These are phyloP conservation scores for Aspergillus taichungensis DNA, from an alignment of 495 filamentous ascomycete genomes.

Conservation along the genomic window DNA sequence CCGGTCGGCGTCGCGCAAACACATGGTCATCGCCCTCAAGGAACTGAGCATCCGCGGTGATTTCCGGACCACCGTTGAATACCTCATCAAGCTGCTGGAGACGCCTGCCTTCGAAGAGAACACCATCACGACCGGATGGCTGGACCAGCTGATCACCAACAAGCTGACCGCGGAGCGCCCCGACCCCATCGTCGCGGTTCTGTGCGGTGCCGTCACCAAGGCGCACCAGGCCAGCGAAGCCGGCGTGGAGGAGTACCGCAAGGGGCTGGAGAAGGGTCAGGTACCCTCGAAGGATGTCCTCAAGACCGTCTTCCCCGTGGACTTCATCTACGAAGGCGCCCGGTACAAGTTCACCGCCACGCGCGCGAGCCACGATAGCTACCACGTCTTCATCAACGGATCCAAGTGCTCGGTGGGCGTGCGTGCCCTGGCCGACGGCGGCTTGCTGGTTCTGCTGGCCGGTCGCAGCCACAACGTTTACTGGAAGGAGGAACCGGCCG, in stretches of 20 bases:
- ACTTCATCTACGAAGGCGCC: slow-evolving; percentile 96
- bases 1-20: slow-evolving; percentile 88
- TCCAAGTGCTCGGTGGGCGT: slow-evolving; percentile 94
- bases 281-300: slow-evolving; percentile 92
- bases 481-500: slow-evolving; percentile 98
- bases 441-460: slow-evolving; percentile 80
- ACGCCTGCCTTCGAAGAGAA: slow-evolving; percentile 98
- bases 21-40: slow-evolving; percentile 99
- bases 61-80: slow-evolving; percentile 97
- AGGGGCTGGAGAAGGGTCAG: slow-evolving; percentile 92
- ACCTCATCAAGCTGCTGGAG: slow-evolving; percentile 97
- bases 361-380: slow-evolving; percentile 84
- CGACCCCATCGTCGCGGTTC: slow-evolving; percentile 80
- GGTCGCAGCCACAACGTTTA: slow-evolving; percentile 96
- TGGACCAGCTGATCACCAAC: slow-evolving; percentile 96
- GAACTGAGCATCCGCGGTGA: slow-evolving; percentile 99
- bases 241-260: slow-evolving; percentile 77
- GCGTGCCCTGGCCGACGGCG: slow-evolving; percentile 85
- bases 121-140: slow-evolving; percentile 98
- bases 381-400: slow-evolving; percentile 98
- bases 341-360: slow-evolving; percentile 99
- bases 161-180: slow-evolving; percentile 95
- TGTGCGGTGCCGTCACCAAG: slow-evolving; percentile 91
- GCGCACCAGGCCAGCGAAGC: slow-evolving; percentile 87
- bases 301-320: slow-evolving; percentile 95